Evolutionary conservation across 2,329 filamentous ascomycete genomes (phyloP).

Genomic region (Drechslerella dactyloides): DNA sequence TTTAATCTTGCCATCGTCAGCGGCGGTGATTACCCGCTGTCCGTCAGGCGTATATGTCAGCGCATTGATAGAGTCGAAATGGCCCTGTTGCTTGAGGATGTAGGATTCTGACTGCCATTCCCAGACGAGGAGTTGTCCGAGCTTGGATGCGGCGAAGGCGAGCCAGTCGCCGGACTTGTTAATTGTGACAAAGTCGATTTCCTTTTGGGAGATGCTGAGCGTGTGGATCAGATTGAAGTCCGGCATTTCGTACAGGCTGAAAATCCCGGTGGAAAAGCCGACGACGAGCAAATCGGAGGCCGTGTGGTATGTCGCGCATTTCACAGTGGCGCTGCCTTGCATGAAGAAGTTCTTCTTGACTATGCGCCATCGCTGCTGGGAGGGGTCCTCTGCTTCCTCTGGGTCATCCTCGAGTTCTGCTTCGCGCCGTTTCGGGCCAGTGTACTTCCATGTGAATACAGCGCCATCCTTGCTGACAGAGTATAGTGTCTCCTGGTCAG

Average conservation of each 20-base stretch:
- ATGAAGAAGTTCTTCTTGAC: slow-evolving; percentile 91
- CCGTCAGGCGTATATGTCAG: slow-evolving; percentile 93
- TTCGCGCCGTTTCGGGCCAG: slow-evolving; percentile 64
- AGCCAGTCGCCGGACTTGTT: slow-evolving; percentile 96
- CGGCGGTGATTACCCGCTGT: slow-evolving; percentile 87
- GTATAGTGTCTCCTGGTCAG: slow-evolving; percentile 85
- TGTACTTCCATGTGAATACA: slow-evolving; percentile 89
- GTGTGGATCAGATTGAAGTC: slow-evolving; percentile 96
- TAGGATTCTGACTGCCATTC: slow-evolving; percentile 99
- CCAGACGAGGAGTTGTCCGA: slow-evolving; percentile 97
- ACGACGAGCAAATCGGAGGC: slow-evolving; percentile 90
- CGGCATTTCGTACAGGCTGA: slow-evolving; percentile 93
- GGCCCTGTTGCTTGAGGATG: slow-evolving; percentile 95
- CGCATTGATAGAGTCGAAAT: slow-evolving; percentile 94
- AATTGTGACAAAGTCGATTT: slow-evolving; percentile 92
- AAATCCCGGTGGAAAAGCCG: slow-evolving; percentile 92
- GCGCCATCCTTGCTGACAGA: slow-evolving; percentile 98
- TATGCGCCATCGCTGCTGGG: slow-evolving; percentile 85
- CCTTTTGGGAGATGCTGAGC: slow-evolving; percentile 90
- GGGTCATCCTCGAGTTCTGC: slow-evolving; percentile 63
- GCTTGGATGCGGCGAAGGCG: slow-evolving; percentile 91
- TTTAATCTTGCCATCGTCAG: slow-evolving; percentile 97
- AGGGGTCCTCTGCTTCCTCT: slow-evolving; percentile 67
- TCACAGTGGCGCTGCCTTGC: slow-evolving; percentile 84
- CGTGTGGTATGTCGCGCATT: slow-evolving; percentile 88